These are phyloP conservation scores for Debaryomycetaceae sp. DNA, from an alignment of 1,139 yeast species.

Conservation along the genomic window DNA sequence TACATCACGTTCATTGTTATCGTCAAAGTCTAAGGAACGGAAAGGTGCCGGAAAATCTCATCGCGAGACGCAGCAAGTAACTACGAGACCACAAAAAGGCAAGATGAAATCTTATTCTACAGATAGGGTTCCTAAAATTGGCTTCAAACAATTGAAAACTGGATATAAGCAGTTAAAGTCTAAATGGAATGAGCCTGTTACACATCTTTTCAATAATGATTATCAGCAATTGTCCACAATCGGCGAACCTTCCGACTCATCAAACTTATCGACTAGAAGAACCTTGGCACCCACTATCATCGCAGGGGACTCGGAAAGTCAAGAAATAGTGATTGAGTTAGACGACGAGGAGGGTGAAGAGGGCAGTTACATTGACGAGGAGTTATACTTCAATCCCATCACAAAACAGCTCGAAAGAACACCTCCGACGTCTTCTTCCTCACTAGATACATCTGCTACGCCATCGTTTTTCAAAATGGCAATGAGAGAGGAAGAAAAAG, in stretches of 20 bases:
- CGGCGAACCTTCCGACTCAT: not conserved
- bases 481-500: conserved; percentile 8
- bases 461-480: not conserved
- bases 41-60: not conserved
- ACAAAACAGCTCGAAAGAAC: conserved; percentile 31
- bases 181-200: conserved; percentile 38
- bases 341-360: conserved; percentile 25
- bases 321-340: conserved; percentile 32
- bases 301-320: conserved; percentile 2
- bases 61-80: not conserved
- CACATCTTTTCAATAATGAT: conserved; percentile 15
- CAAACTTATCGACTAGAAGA: not conserved
- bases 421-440: conserved; percentile 31
- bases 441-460: not conserved
- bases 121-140: conserved; percentile 3
- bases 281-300: not conserved
- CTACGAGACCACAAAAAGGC: not conserved
- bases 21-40: not conserved
- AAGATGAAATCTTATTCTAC: not conserved
- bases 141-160: conserved; percentile 18
- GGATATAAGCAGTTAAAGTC: conserved; percentile 20
- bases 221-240: not conserved
- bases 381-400: conserved; percentile 30
- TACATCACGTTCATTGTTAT: not conserved
- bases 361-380: conserved; percentile 21